Conservation (phyloP, 2,329 filamentous ascomycete genomes). For the Fusarium begoniae region DNA sequence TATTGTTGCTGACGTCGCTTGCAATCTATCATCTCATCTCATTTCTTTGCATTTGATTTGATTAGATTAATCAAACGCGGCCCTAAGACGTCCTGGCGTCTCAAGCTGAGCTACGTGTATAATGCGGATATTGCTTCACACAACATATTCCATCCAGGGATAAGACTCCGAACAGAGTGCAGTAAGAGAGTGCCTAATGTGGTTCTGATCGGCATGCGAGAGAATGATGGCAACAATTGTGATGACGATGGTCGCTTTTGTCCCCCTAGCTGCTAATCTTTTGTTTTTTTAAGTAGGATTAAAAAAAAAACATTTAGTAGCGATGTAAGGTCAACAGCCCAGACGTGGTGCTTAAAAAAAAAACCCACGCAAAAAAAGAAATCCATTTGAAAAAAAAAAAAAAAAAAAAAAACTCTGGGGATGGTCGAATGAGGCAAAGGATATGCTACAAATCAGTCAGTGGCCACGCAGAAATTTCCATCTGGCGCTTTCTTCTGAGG, state of each 20-base stretch:
- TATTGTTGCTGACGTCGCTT: slow-evolving; percentile 9
- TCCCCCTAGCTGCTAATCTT: neutral
- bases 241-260: slow-evolving; percentile 19
- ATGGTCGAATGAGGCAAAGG: slow-evolving; percentile 19
- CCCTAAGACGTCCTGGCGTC: neutral
- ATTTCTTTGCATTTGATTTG: slow-evolving; percentile 8
- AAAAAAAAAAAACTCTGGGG: neutral
- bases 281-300: neutral
- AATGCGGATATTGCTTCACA: slow-evolving; percentile 21
- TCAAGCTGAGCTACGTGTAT: slow-evolving; percentile 1
- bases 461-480: slow-evolving; percentile 29
- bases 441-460: slow-evolving; percentile 11
- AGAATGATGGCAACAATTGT: slow-evolving; percentile 10
- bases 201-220: slow-evolving; percentile 23
- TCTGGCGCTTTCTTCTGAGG: slow-evolving; percentile 6
- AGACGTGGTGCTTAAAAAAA: neutral
- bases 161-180: neutral
- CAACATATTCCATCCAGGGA: neutral
- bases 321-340: neutral
- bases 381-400: neutral
- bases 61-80: slow-evolving; percentile 21
- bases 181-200: slow-evolving; percentile 8
- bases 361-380: neutral
- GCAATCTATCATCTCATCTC: slow-evolving; percentile 7
- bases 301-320: neutral